phyloP scores from a whole-genome alignment of 768 basidiomycete genomes.

The Sistotremastrum niveocremeum region DNA sequence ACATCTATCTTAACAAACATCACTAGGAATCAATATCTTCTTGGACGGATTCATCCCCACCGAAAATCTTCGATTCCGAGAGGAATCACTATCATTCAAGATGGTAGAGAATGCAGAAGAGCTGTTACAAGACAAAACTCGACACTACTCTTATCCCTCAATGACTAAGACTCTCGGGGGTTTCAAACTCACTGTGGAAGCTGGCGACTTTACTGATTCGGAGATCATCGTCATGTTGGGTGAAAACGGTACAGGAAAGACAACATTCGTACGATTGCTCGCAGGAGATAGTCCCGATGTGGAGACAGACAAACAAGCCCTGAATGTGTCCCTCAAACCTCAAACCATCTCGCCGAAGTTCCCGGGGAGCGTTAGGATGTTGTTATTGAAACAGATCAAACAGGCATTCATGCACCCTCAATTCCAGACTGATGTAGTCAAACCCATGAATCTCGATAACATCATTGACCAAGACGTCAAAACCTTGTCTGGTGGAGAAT shows the following conservation, averaged over 20 bases:
- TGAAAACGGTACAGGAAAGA: constrained; percentile 99
- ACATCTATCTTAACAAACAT: neutral
- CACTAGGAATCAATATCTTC: constrained; percentile 94
- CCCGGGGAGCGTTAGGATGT: constrained; percentile 91
- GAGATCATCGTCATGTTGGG: constrained; percentile 99
- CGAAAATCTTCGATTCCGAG: constrained; percentile 94
- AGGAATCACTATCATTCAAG: constrained; percentile 92
- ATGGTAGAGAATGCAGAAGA: constrained; percentile 97
- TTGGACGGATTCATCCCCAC: constrained; percentile 97
- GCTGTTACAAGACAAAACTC: constrained; percentile 69
- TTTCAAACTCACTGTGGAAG: constrained; percentile 91
- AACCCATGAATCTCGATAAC: constrained; percentile 90
- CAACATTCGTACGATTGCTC: constrained; percentile 90
- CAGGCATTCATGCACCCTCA: constrained; percentile 97
- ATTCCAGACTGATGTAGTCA: constrained; percentile 95
- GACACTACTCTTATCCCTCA: constrained; percentile 80
- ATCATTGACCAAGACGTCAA: constrained; percentile 98
- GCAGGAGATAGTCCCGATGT: constrained; percentile 87
- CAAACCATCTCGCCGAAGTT: constrained; percentile 98
- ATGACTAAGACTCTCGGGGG: constrained; percentile 95
- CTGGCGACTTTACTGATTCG: constrained; percentile 91
- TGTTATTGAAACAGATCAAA: constrained; percentile 90
- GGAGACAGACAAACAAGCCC: constrained; percentile 66
- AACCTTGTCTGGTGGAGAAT: constrained; percentile 95
- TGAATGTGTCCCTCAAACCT: constrained; percentile 91